Evolutionary conservation across 345 rosid species (phyloP).

Genomic region (Eucalyptus viminalis): DNA sequence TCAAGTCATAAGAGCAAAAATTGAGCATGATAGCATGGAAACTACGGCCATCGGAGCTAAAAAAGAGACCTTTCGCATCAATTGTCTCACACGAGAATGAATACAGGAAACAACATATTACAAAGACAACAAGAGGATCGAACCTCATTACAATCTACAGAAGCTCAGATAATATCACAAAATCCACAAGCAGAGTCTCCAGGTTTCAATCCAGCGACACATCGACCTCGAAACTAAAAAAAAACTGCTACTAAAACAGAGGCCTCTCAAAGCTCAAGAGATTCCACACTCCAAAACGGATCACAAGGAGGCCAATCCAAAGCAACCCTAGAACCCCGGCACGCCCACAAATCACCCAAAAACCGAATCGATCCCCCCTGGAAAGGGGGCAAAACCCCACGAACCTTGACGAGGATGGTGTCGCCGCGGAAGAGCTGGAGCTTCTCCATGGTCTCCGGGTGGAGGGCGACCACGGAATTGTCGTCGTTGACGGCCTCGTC

Average conservation of each 20-base stretch:
- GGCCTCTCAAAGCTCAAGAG: background rate
- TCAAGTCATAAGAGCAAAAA: background rate
- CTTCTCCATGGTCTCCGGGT: slow-evolving; percentile 93
- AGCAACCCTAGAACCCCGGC: background rate
- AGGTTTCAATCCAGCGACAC: background rate
- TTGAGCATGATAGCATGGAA: background rate
- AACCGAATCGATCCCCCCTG: background rate
- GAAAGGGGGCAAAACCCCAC: background rate
- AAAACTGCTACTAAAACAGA: background rate
- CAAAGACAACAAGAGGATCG: background rate
- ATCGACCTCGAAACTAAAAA: background rate
- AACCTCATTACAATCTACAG: background rate
- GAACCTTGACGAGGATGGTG: slow-evolving; percentile 82
- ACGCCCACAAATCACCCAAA: background rate
- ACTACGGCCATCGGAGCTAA: background rate
- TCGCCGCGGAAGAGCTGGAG: slow-evolving; percentile 97
- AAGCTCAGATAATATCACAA: background rate
- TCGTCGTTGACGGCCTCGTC: slow-evolving; percentile 89
- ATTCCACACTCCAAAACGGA: background rate
- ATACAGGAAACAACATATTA: background rate
- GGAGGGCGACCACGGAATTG: slow-evolving; percentile 81
- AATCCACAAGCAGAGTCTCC: background rate
- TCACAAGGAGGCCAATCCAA: background rate
- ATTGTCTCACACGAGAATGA: background rate
- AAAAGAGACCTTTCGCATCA: background rate